phyloP scores from a whole-genome alignment of 148 eudicot species.

The Tetragonia tetragonoides region DNA sequence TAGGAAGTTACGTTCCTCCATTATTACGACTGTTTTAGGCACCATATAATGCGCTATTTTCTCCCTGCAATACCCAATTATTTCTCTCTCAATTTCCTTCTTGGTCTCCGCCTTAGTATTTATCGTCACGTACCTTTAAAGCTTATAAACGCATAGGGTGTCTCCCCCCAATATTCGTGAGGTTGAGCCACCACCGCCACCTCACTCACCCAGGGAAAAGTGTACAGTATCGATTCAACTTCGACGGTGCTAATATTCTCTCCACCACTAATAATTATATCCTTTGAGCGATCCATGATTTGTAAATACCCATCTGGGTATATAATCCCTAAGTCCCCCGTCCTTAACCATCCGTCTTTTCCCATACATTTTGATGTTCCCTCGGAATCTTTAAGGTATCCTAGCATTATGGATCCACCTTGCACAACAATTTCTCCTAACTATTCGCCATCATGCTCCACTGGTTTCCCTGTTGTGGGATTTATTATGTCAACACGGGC shows the following conservation, averaged over 20 bases:
- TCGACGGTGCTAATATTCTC: constrained; percentile 38
- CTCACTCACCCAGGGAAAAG: constrained; percentile 34
- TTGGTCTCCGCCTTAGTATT: no score
- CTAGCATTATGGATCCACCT: constrained; percentile 57
- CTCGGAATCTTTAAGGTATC: constrained; percentile 52
- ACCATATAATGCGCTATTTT: constrained; percentile 59
- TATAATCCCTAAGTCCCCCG: constrained; percentile 70
- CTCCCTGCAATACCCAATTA: constrained; percentile 48
- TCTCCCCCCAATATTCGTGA: constrained; percentile 44
- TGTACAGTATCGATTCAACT: constrained; percentile 37
- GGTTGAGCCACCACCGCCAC: constrained; percentile 43
- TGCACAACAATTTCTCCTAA: constrained; percentile 52
- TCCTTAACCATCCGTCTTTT: constrained; percentile 56
- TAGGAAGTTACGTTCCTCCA: constrained; percentile 54
- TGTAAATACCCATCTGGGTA: constrained; percentile 65
- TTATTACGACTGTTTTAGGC: constrained; percentile 56
- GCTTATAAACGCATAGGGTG: constrained; percentile 49
- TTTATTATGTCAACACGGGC: constrained; percentile 50
- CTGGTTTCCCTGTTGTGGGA: constrained; percentile 38
- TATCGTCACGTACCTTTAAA: constrained; percentile 15
- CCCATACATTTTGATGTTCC: constrained; percentile 40
- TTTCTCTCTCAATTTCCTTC: constrained; percentile 31
- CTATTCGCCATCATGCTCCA: constrained; percentile 47
- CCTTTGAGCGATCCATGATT: constrained; percentile 61
- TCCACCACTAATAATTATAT: constrained; percentile 52